Conservation (phyloP, 331 rosid genomes). For the Malus hybrid region DNA sequence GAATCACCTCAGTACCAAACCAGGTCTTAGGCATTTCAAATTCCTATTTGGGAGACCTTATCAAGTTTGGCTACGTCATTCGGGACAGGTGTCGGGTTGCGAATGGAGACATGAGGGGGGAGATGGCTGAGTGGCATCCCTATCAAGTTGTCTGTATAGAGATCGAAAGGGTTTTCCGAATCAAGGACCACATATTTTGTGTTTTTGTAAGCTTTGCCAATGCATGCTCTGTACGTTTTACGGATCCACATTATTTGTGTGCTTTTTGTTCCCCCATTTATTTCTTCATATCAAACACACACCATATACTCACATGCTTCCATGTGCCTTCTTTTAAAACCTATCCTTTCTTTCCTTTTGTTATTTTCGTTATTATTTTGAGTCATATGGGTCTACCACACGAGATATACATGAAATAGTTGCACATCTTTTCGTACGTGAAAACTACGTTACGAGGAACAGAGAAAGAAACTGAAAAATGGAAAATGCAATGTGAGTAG, state of each 20-base stretch:
- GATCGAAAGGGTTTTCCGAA: conserved; percentile 10
- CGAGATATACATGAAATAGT: too few species aligned
- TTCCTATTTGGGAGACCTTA: not conserved
- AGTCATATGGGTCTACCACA: not conserved
- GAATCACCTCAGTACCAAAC: too few species aligned
- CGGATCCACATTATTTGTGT: conserved; percentile 10
- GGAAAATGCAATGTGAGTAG: too few species aligned
- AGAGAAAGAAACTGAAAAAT: too few species aligned
- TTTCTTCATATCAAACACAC: conserved; percentile 11
- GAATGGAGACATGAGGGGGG: not conserved
- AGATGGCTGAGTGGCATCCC: conserved; percentile 17
- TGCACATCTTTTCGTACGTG: too few species aligned
- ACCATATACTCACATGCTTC: conserved; percentile 28
- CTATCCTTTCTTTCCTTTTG: conserved; percentile 9
- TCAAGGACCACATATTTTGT: conserved; percentile 23
- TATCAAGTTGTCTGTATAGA: not conserved
- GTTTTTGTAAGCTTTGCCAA: not conserved
- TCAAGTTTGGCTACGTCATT: conserved; percentile 32
- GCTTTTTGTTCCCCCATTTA: not conserved
- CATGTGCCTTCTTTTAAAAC: conserved; percentile 43
- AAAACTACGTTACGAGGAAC: too few species aligned
- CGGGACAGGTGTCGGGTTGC: conserved; percentile 17
- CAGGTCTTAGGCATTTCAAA: too few species aligned
- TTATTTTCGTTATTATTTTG: not conserved
- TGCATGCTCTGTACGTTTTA: not conserved